Percentiles rank a stretch among this genome's conserved stretches.
These are phyloP conservation scores for Starmerella potacharoeniae DNA, from an alignment of 805 yeast species.

Conservation along the genomic window DNA sequence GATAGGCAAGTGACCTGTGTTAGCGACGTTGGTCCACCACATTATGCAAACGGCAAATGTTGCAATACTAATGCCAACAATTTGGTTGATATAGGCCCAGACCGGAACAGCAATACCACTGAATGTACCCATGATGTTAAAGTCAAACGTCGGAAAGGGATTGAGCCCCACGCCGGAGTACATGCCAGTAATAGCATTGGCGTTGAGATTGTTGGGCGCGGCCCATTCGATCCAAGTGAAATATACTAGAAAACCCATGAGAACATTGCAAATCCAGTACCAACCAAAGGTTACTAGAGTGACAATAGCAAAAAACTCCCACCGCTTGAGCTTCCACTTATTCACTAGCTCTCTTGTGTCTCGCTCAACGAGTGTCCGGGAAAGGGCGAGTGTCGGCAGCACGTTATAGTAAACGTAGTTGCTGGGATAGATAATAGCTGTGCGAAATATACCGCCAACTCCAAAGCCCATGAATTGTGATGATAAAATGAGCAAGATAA, in stretches of 20 bases:
- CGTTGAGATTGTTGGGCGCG: slow-evolving; percentile 43
- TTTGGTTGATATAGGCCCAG: slow-evolving; percentile 9
- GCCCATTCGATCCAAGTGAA: slow-evolving; percentile 54
- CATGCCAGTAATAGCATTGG: slow-evolving; percentile 53
- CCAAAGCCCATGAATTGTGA: slow-evolving; percentile 58
- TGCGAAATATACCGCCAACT: slow-evolving; percentile 53
- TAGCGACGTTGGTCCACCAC: slow-evolving; percentile 38
- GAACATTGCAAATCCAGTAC: slow-evolving; percentile 58
- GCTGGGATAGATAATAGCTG: slow-evolving; percentile 43
- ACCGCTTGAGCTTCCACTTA: slow-evolving; percentile 50
- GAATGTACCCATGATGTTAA: slow-evolving; percentile 19
- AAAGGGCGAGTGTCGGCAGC: slow-evolving; percentile 39
- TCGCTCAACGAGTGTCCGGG: slow-evolving; percentile 36
- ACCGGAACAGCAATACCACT: slow-evolving; percentile 12
- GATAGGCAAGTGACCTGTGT: slow-evolving; percentile 44
- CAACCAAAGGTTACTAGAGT: slow-evolving; percentile 39
- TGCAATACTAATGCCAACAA: slow-evolving; percentile 33
- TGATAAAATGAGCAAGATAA: slow-evolving; percentile 40
- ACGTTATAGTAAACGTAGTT: slow-evolving; percentile 45
- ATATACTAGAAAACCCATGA: slow-evolving; percentile 48
- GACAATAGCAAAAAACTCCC: slow-evolving; percentile 37
- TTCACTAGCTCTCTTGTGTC: slow-evolving; percentile 36
- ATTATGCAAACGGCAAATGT: slow-evolving; percentile 25
- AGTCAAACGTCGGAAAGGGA: slow-evolving; percentile 42
- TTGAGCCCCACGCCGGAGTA: slow-evolving; percentile 35